Evolutionary conservation across 2,329 filamentous ascomycete species (phyloP).

Genomic region (Penicillium hordei): DNA sequence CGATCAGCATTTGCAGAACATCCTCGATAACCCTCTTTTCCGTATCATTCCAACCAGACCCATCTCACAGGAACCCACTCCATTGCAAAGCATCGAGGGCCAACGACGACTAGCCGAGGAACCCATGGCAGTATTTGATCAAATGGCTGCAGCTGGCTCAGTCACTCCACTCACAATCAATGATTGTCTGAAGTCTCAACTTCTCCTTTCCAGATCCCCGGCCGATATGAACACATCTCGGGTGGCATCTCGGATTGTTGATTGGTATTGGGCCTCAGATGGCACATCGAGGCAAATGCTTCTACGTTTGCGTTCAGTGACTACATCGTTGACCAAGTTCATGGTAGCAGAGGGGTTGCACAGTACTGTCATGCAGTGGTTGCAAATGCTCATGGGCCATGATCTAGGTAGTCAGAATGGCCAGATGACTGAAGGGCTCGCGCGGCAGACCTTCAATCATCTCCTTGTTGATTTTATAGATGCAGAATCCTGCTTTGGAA

Average conservation of each 20-base stretch:
- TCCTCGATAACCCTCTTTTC: constrained; percentile 46
- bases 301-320: constrained; percentile 29
- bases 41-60: constrained; percentile 35
- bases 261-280: constrained; percentile 45
- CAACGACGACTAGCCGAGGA: constrained; percentile 29
- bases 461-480: constrained; percentile 35
- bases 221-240: constrained; percentile 36
- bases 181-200: constrained; percentile 36
- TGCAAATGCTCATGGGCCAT: constrained; percentile 30
- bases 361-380: constrained; percentile 36
- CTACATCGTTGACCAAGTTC: constrained; percentile 37
- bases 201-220: constrained; percentile 29
- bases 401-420: constrained; percentile 30
- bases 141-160: constrained; percentile 40
- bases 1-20: constrained; percentile 40
- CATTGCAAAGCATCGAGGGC: constrained; percentile 14
- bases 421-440: constrained; percentile 23
- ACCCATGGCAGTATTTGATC: constrained; percentile 40
- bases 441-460: constrained; percentile 24
- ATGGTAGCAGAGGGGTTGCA: constrained; percentile 42
- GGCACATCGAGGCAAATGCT: constrained; percentile 29
- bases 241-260: constrained; percentile 36
- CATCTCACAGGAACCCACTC: constrained; percentile 14
- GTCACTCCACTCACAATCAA: constrained; percentile 28
- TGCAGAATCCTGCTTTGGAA: constrained; percentile 37